Evolutionary conservation across 2,329 filamentous ascomycete genomes (phyloP).

Genomic region (Blastomyces emzantsi): DNA sequence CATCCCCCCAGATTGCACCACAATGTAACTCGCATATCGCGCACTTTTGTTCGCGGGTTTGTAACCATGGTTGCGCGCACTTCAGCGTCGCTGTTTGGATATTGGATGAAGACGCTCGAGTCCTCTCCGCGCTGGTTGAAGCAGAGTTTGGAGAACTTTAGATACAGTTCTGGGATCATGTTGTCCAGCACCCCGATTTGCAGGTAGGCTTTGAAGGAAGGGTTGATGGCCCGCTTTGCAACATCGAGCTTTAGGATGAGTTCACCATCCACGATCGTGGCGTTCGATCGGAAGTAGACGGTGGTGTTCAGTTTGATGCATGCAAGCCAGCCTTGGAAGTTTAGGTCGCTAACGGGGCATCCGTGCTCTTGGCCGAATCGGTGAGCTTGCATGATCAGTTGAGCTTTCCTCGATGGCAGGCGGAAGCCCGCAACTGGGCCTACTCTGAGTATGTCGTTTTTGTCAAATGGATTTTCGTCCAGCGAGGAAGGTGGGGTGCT

Average conservation of each 20-base stretch:
- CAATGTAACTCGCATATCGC: background rate
- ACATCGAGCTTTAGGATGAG: background rate
- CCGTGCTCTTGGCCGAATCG: background rate
- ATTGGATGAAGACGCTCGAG: background rate
- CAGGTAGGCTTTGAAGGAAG: background rate
- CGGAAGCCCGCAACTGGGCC: background rate
- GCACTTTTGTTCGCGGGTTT: background rate
- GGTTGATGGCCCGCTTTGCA: background rate
- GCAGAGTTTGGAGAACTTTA: background rate
- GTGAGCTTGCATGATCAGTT: background rate
- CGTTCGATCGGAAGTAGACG: background rate
- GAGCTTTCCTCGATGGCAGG: background rate
- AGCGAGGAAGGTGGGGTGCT: background rate
- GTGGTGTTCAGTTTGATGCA: background rate
- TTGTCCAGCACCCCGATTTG: background rate
- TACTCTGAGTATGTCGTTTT: background rate
- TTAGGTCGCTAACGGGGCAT: background rate
- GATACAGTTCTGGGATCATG: background rate
- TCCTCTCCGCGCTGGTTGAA: background rate
- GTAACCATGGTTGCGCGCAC: background rate
- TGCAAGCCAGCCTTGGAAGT: background rate
- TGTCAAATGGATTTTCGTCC: background rate
- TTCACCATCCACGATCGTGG: background rate
- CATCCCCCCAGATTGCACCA: constrained; percentile 2
- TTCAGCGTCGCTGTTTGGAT: background rate